Evolutionary conservation across 164 flowering plant species (phyloP).

Genomic region (Tinospora cordifolia): DNA sequence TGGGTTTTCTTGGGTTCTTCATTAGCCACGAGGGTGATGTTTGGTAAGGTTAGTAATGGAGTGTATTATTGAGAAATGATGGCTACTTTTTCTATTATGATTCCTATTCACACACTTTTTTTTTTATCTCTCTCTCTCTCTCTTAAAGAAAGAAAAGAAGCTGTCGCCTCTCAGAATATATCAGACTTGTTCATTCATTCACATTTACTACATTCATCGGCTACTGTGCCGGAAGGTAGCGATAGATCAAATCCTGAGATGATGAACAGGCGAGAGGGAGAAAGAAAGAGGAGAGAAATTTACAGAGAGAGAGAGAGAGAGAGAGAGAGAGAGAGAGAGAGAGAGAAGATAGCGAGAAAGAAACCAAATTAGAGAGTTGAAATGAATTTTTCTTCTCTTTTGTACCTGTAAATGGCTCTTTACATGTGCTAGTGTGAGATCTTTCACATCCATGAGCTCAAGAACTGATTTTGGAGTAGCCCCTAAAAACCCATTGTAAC

Average conservation of each 20-base stretch:
- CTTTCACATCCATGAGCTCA: conserved; percentile 78
- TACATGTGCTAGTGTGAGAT: conserved; percentile 73
- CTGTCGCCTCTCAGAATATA: conserved; percentile 25
- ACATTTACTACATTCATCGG: conserved; percentile 28
- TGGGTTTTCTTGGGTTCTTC: conserved; percentile 22
- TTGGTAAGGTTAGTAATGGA: conserved; percentile 29
- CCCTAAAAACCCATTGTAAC: conserved; percentile 27
- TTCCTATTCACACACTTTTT: conserved; percentile 18
- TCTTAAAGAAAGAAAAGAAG: conserved; percentile 16
- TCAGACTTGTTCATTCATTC: conserved; percentile 20
- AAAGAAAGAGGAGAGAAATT: neutral
- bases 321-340: neutral
- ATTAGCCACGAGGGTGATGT: conserved; percentile 45
- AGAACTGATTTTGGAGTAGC: conserved; percentile 79
- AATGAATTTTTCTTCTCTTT: neutral
- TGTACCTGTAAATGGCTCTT: conserved; percentile 71
- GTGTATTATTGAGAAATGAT: conserved; percentile 59
- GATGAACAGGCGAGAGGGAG: conserved; percentile 9
- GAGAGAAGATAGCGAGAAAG: neutral
- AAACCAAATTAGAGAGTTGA: neutral
- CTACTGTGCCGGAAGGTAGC: conserved; percentile 31
- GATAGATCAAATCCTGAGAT: conserved; percentile 8
- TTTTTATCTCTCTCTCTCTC: conserved; percentile 12
- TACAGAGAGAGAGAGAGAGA: neutral
- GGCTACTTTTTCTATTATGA: conserved; percentile 34